Evolutionary conservation across 2,329 filamentous ascomycete genomes (phyloP).

Genomic region (Hysterium pulicare): DNA sequence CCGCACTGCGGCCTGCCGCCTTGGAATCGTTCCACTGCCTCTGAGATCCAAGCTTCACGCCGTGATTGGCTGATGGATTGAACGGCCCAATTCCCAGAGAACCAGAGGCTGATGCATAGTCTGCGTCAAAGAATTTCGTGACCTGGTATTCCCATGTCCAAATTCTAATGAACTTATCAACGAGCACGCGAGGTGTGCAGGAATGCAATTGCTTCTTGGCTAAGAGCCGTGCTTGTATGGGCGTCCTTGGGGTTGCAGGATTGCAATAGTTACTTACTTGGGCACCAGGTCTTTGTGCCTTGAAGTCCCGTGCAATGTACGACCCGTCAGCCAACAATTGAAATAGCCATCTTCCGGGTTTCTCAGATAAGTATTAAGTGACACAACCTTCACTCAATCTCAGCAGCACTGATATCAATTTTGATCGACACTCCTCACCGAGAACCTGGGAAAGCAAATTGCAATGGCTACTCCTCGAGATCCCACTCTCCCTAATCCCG

Average conservation of each 20-base stretch:
- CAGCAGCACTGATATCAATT: background rate
- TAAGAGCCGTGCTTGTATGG: no score
- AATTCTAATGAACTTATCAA: no score
- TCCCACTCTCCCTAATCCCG: background rate
- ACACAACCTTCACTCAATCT: background rate
- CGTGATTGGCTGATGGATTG: background rate
- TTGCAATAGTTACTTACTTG: no score
- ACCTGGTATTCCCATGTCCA: background rate
- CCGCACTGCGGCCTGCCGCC: no score
- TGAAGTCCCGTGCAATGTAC: no score
- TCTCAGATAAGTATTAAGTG: background rate
- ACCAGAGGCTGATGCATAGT: background rate
- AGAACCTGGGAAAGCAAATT: no score
- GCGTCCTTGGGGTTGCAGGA: no score
- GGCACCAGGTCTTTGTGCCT: no score
- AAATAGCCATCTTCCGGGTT: background rate
- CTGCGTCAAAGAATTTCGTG: background rate
- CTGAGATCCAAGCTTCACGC: background rate
- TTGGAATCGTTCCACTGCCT: background rate
- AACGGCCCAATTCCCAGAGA: no score
- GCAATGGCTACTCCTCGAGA: background rate
- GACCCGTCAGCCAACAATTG: background rate
- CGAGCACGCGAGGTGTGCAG: no score
- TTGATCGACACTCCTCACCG: no score
- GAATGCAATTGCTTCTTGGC: background rate